Base-by-base conservation (phyloP, 768 basidiomycete genomes). In the Naganishia randhawae region DNA sequence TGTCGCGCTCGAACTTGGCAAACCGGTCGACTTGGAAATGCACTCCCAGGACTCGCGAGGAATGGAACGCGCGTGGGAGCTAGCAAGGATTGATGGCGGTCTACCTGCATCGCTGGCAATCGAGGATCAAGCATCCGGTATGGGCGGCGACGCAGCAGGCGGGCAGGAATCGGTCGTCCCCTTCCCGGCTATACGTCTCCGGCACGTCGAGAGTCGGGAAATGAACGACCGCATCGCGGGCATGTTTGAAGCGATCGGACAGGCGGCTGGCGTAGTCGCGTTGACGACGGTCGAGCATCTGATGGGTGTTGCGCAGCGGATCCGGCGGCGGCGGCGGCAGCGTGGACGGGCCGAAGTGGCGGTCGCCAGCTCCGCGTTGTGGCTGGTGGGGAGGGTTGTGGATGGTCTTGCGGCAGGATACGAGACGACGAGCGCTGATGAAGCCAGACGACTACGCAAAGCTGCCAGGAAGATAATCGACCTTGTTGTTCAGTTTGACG, bases 1-100 rank as follows among this genome's bases (percentile, higher is more conserved):
- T 32, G 85, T 86, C 0, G 90, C 89, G n/a, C 81, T 97, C 42
- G 88, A 92, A 72, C 86, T 98, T 83, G 70, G 88, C 84, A n/a
- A 78, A 82, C 9, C 77, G 14, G 50, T 70, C 1, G 73, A 66
- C 72, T 33, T 74, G 74, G 72, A 67, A 65, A 53, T 63, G 25
- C 69, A 62, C 16, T 45, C 17, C 42, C 50, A 19, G 13, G 67
- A 68, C 1, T 65, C 66, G 35, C 65, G 70, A 67, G 69, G 74
- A 11, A 71, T 72, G 31, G 54, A 67, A 41, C 64, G 70, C 2
- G 76, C 75, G 0, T 77, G 77, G 74, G 67, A 74, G 14, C 48
- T 71, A 33, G 65, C 63, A 14, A 50, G 63, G n/a, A 17, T 50
- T 16, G 63, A 69, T 4, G 37, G 50, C 14, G 45, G 45, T 42